Evolutionary conservation across 495 filamentous ascomycete genomes (phyloP).

Genomic region (Penicillium simplicissimum): DNA sequence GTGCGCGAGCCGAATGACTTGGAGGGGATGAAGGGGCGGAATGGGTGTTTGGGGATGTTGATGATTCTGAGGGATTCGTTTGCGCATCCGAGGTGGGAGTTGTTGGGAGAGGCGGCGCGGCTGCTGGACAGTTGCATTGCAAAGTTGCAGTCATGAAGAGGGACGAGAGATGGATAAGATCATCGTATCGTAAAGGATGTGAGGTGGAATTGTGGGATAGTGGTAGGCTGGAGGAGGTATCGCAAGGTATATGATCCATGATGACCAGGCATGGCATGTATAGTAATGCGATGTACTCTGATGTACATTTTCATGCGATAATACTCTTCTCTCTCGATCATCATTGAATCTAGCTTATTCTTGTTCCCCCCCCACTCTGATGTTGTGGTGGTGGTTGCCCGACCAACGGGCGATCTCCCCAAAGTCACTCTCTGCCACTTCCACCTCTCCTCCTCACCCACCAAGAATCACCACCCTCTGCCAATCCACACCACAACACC

Average conservation of each 20-base stretch:
- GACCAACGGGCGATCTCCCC: slow-evolving; percentile 23
- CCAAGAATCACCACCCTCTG: not conserved
- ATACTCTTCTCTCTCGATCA: no score
- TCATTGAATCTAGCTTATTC: no score
- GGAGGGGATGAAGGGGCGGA: slow-evolving; percentile 71
- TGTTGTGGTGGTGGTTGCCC: slow-evolving; percentile 23
- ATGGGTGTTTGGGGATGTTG: slow-evolving; percentile 79
- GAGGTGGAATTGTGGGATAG: not conserved
- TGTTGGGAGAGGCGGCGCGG: slow-evolving; percentile 81
- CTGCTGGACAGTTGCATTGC: slow-evolving; percentile 78
- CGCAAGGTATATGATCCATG: not conserved
- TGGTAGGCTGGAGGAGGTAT: not conserved
- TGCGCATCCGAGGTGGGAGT: slow-evolving; percentile 81
- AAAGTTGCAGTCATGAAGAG: slow-evolving; percentile 44
- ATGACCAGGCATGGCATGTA: not conserved
- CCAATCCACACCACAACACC: not conserved
- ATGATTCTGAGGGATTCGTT: slow-evolving; percentile 83
- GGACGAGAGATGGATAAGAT: not conserved
- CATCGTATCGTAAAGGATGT: not conserved
- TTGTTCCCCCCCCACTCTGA: not conserved
- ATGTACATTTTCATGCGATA: no score
- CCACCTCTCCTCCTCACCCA: slow-evolving; percentile 10
- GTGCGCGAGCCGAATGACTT: slow-evolving; percentile 82
- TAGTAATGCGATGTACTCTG: no score
- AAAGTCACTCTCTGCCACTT: slow-evolving; percentile 1